These are phyloP conservation scores for Puccinia polysora DNA, from an alignment of 1,284 basidiomycete genomes.

Conservation along the genomic window DNA sequence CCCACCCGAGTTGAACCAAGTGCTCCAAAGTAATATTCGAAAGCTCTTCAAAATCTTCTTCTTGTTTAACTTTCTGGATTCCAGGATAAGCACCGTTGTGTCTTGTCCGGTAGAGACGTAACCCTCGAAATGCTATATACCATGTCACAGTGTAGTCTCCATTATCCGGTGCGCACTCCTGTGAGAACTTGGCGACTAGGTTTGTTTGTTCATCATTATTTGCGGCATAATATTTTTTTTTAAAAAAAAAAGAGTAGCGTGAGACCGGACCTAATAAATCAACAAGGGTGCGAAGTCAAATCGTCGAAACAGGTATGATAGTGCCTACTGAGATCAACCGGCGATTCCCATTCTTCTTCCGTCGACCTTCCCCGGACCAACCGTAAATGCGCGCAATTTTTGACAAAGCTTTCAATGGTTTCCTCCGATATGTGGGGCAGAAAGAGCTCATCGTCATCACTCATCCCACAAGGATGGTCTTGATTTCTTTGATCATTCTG, in stretches of 20 bases:
- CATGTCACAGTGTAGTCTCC: background rate
- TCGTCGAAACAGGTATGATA: background rate
- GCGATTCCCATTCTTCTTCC: conserved; percentile 63
- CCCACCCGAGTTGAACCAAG: background rate
- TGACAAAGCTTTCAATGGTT: conserved; percentile 75
- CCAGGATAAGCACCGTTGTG: conserved; percentile 11
- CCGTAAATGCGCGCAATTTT: conserved; percentile 77
- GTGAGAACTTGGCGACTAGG: conserved; percentile 37
- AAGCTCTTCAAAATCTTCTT: background rate
- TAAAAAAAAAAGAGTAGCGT: conserved; percentile 34
- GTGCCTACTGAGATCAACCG: conserved; percentile 48
- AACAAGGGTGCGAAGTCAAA: background rate
- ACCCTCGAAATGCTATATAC: conserved; percentile 14
- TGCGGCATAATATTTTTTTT: conserved; percentile 38
- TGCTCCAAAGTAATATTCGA: background rate
- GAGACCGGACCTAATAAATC: background rate
- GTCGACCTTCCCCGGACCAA: conserved; percentile 70
- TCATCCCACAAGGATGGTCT: conserved; percentile 45
- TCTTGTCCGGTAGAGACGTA: background rate
- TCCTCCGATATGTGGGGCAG: conserved; percentile 55
- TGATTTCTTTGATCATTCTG: conserved; percentile 46
- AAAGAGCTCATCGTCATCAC: conserved; percentile 47
- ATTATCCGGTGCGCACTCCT: conserved; percentile 49
- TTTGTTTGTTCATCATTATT: conserved; percentile 38
- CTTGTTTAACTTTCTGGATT: conserved; percentile 10